Evolutionary conservation across 495 filamentous ascomycete genomes (phyloP).

Genomic region (Rusavskia elegans): DNA sequence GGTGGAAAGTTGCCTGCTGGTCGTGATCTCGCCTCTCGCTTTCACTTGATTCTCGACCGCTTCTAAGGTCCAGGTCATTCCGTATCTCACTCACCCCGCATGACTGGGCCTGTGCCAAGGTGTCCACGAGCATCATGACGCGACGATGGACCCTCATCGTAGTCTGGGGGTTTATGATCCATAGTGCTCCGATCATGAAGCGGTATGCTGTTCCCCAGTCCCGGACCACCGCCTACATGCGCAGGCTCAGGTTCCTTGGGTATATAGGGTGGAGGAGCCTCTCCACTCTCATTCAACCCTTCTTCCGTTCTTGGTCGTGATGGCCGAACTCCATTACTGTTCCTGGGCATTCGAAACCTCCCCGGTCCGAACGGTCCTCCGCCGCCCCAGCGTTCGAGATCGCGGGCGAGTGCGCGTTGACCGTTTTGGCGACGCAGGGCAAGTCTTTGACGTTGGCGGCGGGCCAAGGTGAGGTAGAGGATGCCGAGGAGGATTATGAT

Average conservation of each 20-base stretch:
- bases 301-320: conserved; percentile 17
- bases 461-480: conserved; percentile 6
- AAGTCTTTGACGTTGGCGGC: background rate
- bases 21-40: background rate
- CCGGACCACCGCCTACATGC: background rate
- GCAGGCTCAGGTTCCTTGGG: conserved; percentile 11
- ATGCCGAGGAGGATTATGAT: conserved; percentile 12
- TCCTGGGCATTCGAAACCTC: conserved; percentile 1
- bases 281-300: conserved; percentile 40
- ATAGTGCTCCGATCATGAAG: background rate
- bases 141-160: conserved; percentile 2
- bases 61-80: background rate
- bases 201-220: background rate
- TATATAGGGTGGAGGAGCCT: conserved; percentile 41
- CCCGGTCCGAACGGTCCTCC: background rate
- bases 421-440: conserved; percentile 1
- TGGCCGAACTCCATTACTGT: background rate
- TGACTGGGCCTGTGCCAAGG: background rate
- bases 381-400: conserved; percentile 1
- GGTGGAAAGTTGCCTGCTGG: too few relatives aligned
- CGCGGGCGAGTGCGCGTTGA: conserved; percentile 8
- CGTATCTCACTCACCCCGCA: background rate
- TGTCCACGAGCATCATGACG: background rate
- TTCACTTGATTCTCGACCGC: background rate
- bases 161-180: conserved; percentile 12